Base-by-base conservation (phyloP, 306 rosid species). In the Senna tora region DNA sequence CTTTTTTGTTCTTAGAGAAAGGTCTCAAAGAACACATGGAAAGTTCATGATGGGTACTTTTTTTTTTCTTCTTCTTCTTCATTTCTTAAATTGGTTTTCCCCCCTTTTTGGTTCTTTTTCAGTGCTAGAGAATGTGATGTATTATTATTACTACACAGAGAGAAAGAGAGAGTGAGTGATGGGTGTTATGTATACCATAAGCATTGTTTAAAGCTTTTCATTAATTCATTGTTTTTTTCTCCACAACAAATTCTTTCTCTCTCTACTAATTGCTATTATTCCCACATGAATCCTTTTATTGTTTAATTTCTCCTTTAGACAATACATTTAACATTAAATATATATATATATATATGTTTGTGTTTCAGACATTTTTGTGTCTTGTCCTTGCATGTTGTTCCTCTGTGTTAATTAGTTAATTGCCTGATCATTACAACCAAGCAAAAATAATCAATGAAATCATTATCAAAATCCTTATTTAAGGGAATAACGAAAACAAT, bases 231-330 rank as follows among this genome's bases (percentile, higher is more conserved):
- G 86, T 88, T 81, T 86, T 88, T 81, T 86, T 76, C 57, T 79
- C 73, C 73, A 86, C 86, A 85, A 92, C 82, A 81, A 87, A 90
- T 64, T 67, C 34, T 45, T 21, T 61, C 65, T 75, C 30, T 51
- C 7, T 66, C 62, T 47, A 81, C 77, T 84, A 80, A 73, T n/a
- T n/a, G n/a, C 82, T 83, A 83, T 83, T 75, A 81, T 82, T 51
- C 81, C 85, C 96, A 85, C 96, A 87, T 90, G 98, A 93, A 90
- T 85, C 86, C 88, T 80, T 79, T 72, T 47, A 71, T 67, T 80
- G 84, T 25, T 25, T 25, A 25, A 76, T 84, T 78, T 69, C 68
- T 71, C 73, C 75, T 36, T 79, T 77, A 21, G 25, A 43, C 66
- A 52, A 67, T 43, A 70, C 54, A 50, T 68, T 36, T 36, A 7